These are phyloP conservation scores for Phytophthora hybrid DNA, from an alignment of 352 stramenopile genomes.

Conservation along the genomic window DNA sequence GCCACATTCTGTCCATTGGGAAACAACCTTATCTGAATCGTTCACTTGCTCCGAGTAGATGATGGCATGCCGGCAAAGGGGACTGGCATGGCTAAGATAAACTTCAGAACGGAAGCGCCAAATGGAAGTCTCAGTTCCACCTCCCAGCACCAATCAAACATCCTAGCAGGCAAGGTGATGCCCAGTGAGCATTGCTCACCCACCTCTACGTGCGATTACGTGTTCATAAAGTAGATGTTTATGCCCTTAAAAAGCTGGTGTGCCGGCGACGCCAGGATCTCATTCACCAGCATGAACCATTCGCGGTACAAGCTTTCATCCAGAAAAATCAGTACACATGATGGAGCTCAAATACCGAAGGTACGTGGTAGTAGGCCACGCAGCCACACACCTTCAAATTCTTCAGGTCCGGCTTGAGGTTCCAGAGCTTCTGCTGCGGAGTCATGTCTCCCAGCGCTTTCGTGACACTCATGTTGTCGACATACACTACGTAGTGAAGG, in stretches of 20 bases:
- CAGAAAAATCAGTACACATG: slow-evolving; percentile 88
- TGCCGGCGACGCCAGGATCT: slow-evolving; percentile 55
- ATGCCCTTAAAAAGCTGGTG: slow-evolving; percentile 63
- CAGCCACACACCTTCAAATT: slow-evolving; percentile 16
- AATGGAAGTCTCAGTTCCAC: too few species aligned
- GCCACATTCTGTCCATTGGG: slow-evolving; percentile 65
- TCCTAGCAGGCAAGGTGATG: too few species aligned
- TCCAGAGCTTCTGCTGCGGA: slow-evolving; percentile 5
- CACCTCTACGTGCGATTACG: slow-evolving; percentile 56
- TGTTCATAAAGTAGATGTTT: slow-evolving; percentile 73
- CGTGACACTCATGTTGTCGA: slow-evolving; percentile 16
- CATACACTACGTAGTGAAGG: too few species aligned
- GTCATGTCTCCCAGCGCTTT: slow-evolving; percentile 16
- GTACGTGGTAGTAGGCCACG: slow-evolving; percentile 10
- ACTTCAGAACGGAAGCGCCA: too few species aligned
- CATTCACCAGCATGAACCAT: slow-evolving; percentile 91
- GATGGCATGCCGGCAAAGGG: too few species aligned
- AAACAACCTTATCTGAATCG: slow-evolving; percentile 47
- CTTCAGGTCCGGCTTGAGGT: slow-evolving; percentile 10
- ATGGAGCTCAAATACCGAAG: slow-evolving; percentile 73
- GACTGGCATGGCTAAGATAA: too few species aligned
- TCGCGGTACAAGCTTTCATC: slow-evolving; percentile 92
- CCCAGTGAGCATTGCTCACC: too few species aligned
- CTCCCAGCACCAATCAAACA: too few species aligned
- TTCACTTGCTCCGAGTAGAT: slow-evolving; percentile 47